phyloP scores from a whole-genome alignment of 1,284 basidiomycete genomes.

The Sanguinoderma infundibulare region DNA sequence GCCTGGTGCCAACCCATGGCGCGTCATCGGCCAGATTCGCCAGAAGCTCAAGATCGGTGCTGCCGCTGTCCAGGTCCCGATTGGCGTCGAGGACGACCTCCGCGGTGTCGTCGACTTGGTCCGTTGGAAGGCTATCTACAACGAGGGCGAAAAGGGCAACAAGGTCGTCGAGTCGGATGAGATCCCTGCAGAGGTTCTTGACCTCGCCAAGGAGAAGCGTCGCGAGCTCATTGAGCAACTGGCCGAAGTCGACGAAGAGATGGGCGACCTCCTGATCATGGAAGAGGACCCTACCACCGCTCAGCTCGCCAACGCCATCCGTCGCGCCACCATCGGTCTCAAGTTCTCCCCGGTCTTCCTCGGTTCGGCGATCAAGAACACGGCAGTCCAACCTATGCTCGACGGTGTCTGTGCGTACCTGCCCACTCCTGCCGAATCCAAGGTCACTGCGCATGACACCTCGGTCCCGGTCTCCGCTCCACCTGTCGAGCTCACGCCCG shows the following conservation, averaged over 20 bases:
- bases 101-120: slow-evolving; percentile 94
- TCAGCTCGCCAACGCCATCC: slow-evolving; percentile 86
- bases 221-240: slow-evolving; percentile 93
- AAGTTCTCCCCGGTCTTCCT: slow-evolving; percentile 98
- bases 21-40: slow-evolving; percentile 92
- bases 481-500: slow-evolving; percentile 78
- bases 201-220: slow-evolving; percentile 82
- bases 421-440: slow-evolving; percentile 86
- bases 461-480: slow-evolving; percentile 69
- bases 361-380: slow-evolving; percentile 98
- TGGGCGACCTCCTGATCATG: slow-evolving; percentile 91
- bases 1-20: slow-evolving; percentile 97
- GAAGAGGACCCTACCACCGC: slow-evolving; percentile 77
- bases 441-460: slow-evolving; percentile 86
- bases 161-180: slow-evolving; percentile 87
- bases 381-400: slow-evolving; percentile 91
- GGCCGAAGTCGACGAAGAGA: slow-evolving; percentile 94
- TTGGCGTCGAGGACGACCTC: slow-evolving; percentile 90
- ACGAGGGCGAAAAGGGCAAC: slow-evolving; percentile 92
- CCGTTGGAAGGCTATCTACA: slow-evolving; percentile 94
- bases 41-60: slow-evolving; percentile 92
- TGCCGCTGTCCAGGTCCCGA: slow-evolving; percentile 96
- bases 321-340: slow-evolving; percentile 86
- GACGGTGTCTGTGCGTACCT: slow-evolving; percentile 98
- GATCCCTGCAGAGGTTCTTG: slow-evolving; percentile 80